These are phyloP conservation scores for Fusarium sp. DNA, from an alignment of 2,329 filamentous ascomycete genomes.

Conservation along the genomic window DNA sequence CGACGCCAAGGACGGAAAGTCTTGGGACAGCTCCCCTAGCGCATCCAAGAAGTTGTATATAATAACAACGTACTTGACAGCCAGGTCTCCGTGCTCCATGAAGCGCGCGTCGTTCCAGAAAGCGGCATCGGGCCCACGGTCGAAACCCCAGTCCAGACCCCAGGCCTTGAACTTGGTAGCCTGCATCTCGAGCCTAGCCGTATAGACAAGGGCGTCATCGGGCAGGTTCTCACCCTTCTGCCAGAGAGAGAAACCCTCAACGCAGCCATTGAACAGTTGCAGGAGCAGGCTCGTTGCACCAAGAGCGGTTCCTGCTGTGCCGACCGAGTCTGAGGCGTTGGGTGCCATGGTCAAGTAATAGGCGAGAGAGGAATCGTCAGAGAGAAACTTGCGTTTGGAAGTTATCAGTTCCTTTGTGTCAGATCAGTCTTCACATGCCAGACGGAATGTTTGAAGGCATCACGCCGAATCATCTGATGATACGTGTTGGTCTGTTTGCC, in stretches of 20 bases:
- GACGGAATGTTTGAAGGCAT: too few relatives aligned
- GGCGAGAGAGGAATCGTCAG: too few relatives aligned
- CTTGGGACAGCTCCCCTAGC: neutral
- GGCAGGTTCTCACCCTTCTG: neutral
- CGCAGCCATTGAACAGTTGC: neutral
- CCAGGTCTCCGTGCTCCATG: neutral
- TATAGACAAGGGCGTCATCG: neutral
- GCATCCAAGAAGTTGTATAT: neutral
- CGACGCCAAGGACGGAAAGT: neutral
- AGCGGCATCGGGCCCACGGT: neutral
- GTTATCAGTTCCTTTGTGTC: too few relatives aligned
- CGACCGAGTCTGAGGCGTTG: neutral
- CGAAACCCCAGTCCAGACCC: neutral
- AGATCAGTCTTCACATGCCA: too few relatives aligned
- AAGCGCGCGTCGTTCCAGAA: neutral
- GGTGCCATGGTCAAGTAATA: too few relatives aligned
- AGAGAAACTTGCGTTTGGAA: too few relatives aligned
- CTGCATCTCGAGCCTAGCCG: neutral
- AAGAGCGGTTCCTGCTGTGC: neutral
- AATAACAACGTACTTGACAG: neutral
- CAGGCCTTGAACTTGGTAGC: neutral
- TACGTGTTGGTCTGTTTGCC: neutral
- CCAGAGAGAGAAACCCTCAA: neutral
- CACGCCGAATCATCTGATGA: neutral
- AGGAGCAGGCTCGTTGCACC: neutral